Evolutionary conservation across 1,284 basidiomycete species (phyloP).

Genomic region (Cutaneotrichosporon spelunceum): DNA sequence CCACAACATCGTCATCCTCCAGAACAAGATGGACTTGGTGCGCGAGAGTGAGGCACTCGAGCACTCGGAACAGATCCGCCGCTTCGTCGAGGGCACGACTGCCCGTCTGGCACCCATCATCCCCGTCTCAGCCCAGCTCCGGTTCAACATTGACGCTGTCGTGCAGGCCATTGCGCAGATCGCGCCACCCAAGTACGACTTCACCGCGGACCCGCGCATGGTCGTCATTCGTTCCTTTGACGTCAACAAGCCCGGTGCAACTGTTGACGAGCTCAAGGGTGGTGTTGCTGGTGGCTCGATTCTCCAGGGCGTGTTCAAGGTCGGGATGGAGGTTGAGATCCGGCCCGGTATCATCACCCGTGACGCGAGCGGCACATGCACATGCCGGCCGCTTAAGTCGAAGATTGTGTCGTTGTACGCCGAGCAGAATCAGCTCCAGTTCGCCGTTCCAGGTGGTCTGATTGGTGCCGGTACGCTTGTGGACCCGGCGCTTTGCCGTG

Average conservation of each 20-base stretch:
- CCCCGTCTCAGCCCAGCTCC: constrained; percentile 95
- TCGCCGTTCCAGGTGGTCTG: constrained; percentile 94
- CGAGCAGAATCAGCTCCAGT: constrained; percentile 89
- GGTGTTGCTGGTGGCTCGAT: constrained; percentile 98
- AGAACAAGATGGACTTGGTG: constrained; percentile 96
- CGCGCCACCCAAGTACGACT: constrained; percentile 89
- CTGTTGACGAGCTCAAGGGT: constrained; percentile 94
- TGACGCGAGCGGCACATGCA: constrained; percentile 82
- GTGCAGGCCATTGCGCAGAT: constrained; percentile 98
- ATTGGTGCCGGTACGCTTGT: constrained; percentile 98
- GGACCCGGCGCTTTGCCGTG: constrained; percentile 93
- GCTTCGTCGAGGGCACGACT: constrained; percentile 94
- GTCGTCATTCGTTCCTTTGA: constrained; percentile 99
- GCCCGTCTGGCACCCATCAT: constrained; percentile 96
- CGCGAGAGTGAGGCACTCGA: constrained; percentile 86
- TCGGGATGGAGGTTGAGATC: constrained; percentile 92
- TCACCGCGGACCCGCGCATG: constrained; percentile 81
- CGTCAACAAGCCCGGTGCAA: constrained; percentile 97
- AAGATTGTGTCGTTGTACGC: constrained; percentile 87
- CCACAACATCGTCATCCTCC: constrained; percentile 95
- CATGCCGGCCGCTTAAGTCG: constrained; percentile 90
- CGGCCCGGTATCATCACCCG: constrained; percentile 96
- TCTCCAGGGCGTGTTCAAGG: constrained; percentile 80
- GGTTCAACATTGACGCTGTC: constrained; percentile 99
- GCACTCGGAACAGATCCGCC: constrained; percentile 86